phyloP scores from a whole-genome alignment of 2,329 filamentous ascomycete species.

The Stagonosporopsis chrysanthemi region DNA sequence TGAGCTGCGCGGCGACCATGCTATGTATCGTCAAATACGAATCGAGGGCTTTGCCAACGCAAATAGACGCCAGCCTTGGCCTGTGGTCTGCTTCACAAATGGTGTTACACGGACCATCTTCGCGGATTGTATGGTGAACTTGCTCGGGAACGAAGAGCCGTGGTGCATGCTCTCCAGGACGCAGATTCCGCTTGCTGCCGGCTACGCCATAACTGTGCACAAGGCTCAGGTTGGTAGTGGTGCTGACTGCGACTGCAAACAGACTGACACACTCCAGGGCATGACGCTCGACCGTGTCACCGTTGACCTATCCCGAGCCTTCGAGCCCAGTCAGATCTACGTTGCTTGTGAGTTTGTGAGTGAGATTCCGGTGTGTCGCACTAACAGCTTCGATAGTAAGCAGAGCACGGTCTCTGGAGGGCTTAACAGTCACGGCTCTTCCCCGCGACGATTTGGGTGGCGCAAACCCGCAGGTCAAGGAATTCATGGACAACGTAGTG shows the following conservation, averaged over 20 bases:
- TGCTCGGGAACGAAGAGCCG: slow-evolving; percentile 56
- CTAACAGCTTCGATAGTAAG: slow-evolving; percentile 52
- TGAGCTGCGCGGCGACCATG: slow-evolving; percentile 47
- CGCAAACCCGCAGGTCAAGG: slow-evolving; percentile 46
- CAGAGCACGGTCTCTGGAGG: slow-evolving; percentile 60
- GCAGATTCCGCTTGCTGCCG: slow-evolving; percentile 66
- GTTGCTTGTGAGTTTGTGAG: slow-evolving; percentile 57
- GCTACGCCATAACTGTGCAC: slow-evolving; percentile 70
- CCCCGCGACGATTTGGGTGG: slow-evolving; percentile 29
- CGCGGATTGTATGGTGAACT: slow-evolving; percentile 59
- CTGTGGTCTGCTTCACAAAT: slow-evolving; percentile 63
- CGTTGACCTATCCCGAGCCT: slow-evolving; percentile 61
- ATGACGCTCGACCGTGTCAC: slow-evolving; percentile 67
- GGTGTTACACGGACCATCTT: slow-evolving; percentile 56
- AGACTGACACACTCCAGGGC: slow-evolving; percentile 51
- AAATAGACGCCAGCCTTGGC: slow-evolving; percentile 53
- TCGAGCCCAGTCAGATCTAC: slow-evolving; percentile 67
- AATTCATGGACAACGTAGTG: slow-evolving; percentile 36
- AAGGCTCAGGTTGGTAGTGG: slow-evolving; percentile 53
- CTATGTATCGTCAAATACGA: slow-evolving; percentile 46
- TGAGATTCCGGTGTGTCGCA: background rate
- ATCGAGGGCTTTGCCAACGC: slow-evolving; percentile 52
- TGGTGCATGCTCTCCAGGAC: slow-evolving; percentile 63
- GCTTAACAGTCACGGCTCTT: slow-evolving; percentile 54
- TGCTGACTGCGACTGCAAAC: background rate